Evolutionary conservation across 2,329 filamentous ascomycete genomes (phyloP).

Genomic region (Penicillium palitans): DNA sequence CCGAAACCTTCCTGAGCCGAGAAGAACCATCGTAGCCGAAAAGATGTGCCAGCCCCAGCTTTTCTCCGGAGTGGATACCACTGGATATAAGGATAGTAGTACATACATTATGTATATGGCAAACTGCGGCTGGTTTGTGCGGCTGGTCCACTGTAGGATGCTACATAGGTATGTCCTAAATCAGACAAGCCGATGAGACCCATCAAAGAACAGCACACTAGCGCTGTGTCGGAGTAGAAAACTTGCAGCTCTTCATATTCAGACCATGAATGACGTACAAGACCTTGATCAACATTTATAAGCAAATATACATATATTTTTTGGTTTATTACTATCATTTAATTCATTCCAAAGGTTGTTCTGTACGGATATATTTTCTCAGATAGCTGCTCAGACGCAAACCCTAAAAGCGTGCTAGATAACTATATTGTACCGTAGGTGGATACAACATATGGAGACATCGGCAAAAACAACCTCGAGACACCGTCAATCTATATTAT

Average conservation of each 20-base stretch:
- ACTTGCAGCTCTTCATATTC: neutral
- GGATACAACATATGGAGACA: neutral
- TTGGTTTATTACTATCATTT: neutral
- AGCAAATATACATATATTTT: no score
- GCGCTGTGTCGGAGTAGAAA: neutral
- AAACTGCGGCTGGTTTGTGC: neutral
- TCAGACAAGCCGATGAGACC: neutral
- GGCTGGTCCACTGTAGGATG: neutral
- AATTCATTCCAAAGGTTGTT: neutral
- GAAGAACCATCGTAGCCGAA: neutral
- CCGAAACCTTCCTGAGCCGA: neutral
- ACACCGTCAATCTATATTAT: neutral
- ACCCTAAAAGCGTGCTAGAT: neutral
- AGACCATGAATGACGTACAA: neutral
- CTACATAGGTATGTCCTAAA: neutral
- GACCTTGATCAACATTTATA: neutral
- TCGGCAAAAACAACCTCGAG: neutral
- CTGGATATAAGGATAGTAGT: neutral
- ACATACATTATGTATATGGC: neutral
- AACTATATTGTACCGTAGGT: neutral
- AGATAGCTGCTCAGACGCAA: neutral
- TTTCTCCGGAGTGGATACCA: neutral
- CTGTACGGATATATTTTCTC: neutral
- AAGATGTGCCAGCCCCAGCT: neutral
- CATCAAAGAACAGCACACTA: neutral